A percentile compares a stretch with the other conserved stretches of the same genome.
Conservation (phyloP, 257 asterid species). For the Nicotiana benthamiana region DNA sequence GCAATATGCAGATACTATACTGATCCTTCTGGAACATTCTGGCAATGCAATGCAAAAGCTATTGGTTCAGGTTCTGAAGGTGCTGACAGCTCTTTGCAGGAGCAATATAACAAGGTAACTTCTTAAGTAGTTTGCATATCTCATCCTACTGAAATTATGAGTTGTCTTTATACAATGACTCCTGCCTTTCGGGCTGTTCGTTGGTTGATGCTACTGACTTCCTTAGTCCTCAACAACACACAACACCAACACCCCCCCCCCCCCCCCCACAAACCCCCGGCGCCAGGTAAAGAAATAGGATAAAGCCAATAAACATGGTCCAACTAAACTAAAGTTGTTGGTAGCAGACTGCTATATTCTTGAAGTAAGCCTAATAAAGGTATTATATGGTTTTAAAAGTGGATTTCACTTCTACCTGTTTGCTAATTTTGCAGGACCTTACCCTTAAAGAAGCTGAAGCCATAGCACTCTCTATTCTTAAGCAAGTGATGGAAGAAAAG, state of each 20-base stretch:
- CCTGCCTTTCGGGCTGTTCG: too few species aligned
- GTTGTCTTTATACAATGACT: too few species aligned
- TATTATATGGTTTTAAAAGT: neutral
- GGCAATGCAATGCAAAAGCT: conserved; percentile 93
- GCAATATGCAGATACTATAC: conserved; percentile 51
- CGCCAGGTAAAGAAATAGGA: too few species aligned
- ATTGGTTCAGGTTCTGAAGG: conserved; percentile 94
- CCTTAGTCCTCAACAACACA: too few species aligned
- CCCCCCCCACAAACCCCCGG: too few species aligned
- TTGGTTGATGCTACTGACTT: too few species aligned
- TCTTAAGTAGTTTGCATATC: neutral
- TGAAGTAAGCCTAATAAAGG: neutral
- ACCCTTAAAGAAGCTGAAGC: conserved; percentile 75
- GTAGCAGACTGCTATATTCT: neutral
- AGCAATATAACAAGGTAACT: conserved; percentile 72
- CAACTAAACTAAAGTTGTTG: neutral
- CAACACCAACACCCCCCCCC: too few species aligned
- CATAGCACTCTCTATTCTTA: conserved; percentile 68
- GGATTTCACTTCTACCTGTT: neutral
- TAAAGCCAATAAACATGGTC: neutral
- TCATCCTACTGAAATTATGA: neutral
- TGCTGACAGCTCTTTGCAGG: conserved; percentile 94
- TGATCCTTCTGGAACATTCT: conserved; percentile 89
- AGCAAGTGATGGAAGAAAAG: conserved; percentile 90
- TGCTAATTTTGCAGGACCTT: conserved; percentile 38